These are phyloP conservation scores for Paspalum vaginatum DNA, from an alignment of 176 grass and related monocot species.

Conservation along the genomic window DNA sequence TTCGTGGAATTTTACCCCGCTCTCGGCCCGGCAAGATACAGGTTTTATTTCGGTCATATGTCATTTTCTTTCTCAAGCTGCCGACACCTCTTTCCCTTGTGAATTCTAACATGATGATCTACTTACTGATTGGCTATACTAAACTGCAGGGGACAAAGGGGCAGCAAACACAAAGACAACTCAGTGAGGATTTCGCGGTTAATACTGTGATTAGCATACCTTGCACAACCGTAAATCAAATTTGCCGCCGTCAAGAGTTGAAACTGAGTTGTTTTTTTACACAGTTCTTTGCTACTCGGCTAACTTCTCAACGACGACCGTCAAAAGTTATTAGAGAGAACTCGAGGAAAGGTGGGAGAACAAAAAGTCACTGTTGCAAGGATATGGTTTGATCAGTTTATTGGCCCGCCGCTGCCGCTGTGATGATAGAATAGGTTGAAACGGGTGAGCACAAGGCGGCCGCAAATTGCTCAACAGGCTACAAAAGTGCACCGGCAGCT, in stretches of 20 bases:
- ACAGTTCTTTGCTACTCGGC: not conserved
- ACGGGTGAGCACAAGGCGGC: not conserved
- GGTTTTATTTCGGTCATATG: no score
- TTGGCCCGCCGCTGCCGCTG: not conserved
- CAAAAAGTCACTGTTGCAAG: not conserved
- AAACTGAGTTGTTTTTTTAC: not conserved
- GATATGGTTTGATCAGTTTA: constrained; percentile 1
- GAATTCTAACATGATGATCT: no score
- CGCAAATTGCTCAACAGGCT: constrained; percentile 20
- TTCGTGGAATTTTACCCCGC: no score
- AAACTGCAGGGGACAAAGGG: no score
- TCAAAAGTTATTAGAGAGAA: not conserved
- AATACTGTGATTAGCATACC: no score
- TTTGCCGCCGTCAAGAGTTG: not conserved
- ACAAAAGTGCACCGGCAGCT: constrained; percentile 14
- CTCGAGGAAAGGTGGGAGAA: not conserved
- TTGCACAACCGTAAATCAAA: no score
- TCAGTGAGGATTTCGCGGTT: no score
- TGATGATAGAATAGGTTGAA: constrained; percentile 8
- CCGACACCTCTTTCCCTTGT: no score
- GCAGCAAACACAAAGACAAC: no score
- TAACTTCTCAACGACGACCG: not conserved
- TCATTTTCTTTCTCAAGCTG: no score
- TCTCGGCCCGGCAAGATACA: no score
- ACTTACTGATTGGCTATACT: no score